Percentiles rank a stretch among this genome's conserved stretches.
Conservation (phyloP, 2,329 filamentous ascomycete genomes). For the Colletotrichum agaves region DNA sequence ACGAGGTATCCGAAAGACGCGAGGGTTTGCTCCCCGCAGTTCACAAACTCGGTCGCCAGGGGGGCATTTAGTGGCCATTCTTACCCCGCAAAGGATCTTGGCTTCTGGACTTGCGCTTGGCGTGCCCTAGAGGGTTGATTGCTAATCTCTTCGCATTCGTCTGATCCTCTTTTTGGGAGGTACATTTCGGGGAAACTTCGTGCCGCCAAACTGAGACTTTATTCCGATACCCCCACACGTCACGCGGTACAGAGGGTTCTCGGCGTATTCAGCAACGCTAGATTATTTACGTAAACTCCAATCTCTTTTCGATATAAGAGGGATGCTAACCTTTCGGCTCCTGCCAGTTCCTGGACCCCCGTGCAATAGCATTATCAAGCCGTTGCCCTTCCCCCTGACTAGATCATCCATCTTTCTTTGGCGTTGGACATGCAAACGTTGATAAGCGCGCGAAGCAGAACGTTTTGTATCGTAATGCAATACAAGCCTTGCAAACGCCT, state of each 20-base stretch:
- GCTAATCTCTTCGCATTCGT: too few species aligned
- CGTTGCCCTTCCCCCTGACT: conserved; percentile 48
- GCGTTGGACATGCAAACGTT: conserved; percentile 35
- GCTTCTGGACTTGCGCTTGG: too few species aligned
- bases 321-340: conserved; percentile 42
- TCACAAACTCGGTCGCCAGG: not conserved
- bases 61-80: not conserved
- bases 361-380: conserved; percentile 48
- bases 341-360: conserved; percentile 50
- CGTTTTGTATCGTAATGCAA: conserved; percentile 41
- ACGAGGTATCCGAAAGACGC: too few species aligned
- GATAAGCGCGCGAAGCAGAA: conserved; percentile 45
- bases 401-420: conserved; percentile 44
- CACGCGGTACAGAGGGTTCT: conserved; percentile 41
- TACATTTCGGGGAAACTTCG: too few species aligned
- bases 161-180: too few species aligned
- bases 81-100: not conserved
- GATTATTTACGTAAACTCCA: too few species aligned
- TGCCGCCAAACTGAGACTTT: conserved; percentile 34
- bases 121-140: too few species aligned
- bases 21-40: too few species aligned
- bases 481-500: conserved; percentile 38
- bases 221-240: conserved; percentile 44
- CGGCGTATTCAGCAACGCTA: conserved; percentile 6
- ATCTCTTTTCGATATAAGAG: too few species aligned